Evolutionary conservation across 768 basidiomycete species (phyloP).

Genomic region (Lactarius hatsudake): DNA sequence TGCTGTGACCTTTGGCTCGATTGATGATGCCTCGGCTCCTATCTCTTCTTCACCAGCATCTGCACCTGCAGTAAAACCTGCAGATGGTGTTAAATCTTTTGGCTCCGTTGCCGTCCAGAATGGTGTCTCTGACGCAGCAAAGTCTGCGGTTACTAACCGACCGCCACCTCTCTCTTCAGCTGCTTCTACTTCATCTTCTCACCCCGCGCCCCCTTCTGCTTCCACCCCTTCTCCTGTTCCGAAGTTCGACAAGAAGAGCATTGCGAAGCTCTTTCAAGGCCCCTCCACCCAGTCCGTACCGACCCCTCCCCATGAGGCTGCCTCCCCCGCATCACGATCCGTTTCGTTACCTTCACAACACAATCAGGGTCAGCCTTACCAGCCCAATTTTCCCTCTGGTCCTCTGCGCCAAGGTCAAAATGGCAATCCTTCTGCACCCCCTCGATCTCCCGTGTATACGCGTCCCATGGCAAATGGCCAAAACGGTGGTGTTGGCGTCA

Average conservation of each 20-base stretch:
- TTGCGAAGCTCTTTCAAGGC: slow-evolving; percentile 61
- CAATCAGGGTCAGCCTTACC: slow-evolving; percentile 17
- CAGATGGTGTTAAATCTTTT: slow-evolving; percentile 74
- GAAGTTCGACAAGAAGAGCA: slow-evolving; percentile 46
- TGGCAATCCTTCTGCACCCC: slow-evolving; percentile 31
- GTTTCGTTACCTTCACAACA: slow-evolving; percentile 48
- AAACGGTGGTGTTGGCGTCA: slow-evolving; percentile 39
- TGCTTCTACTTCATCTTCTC: slow-evolving; percentile 33
- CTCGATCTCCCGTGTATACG: slow-evolving; percentile 65
- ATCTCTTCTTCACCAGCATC: slow-evolving; percentile 83
- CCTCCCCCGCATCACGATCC: slow-evolving; percentile 48
- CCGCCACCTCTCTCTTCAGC: slow-evolving; percentile 34
- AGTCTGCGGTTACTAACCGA: slow-evolving; percentile 24
- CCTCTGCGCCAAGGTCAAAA: slow-evolving; percentile 26
- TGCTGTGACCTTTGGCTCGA: slow-evolving; percentile 84
- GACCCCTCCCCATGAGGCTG: slow-evolving; percentile 28
- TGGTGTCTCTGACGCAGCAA: slow-evolving; percentile 35
- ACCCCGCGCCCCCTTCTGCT: slow-evolving; percentile 28
- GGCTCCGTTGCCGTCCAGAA: slow-evolving; percentile 60
- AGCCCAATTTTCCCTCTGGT: slow-evolving; percentile 18
- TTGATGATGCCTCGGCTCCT: slow-evolving; percentile 73
- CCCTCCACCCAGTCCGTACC: slow-evolving; percentile 31
- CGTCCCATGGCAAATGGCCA: slow-evolving; percentile 56
- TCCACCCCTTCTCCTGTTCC: slow-evolving; percentile 31
- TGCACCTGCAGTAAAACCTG: slow-evolving; percentile 55